Evolutionary conservation across 2,329 filamentous ascomycete genomes (phyloP).

Genomic region (Xylaria sp.): DNA sequence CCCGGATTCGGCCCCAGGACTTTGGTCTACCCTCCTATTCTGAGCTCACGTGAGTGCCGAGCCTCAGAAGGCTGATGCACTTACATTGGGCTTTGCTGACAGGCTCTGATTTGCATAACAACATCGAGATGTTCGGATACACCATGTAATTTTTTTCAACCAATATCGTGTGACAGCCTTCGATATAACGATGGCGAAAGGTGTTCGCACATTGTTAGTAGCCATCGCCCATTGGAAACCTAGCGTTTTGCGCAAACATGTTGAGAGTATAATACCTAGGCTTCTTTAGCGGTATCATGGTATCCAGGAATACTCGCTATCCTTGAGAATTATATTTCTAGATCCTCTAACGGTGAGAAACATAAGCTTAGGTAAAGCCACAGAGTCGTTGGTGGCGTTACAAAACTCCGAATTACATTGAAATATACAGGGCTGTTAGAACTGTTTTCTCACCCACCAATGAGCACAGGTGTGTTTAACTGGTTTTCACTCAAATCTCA

Average conservation of each 20-base stretch:
- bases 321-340: not conserved
- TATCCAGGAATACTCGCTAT: too few relatives aligned
- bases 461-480: not conserved
- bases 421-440: conserved; percentile 12
- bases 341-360: not conserved
- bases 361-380: conserved; percentile 19
- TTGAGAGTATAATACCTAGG: not conserved
- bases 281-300: too few relatives aligned
- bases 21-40: conserved; percentile 1
- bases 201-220: not conserved
- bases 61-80: not conserved
- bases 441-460: conserved; percentile 20
- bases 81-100: not conserved
- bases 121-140: not conserved
- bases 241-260: not conserved
- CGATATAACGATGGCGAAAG: not conserved
- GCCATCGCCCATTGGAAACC: not conserved
- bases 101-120: conserved; percentile 11
- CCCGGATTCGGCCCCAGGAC: not conserved
- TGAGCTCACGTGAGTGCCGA: not conserved
- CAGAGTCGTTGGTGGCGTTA: not conserved
- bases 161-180: not conserved
- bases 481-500: not conserved
- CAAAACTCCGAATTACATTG: not conserved
- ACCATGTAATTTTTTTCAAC: not conserved